These are phyloP conservation scores for Sporothrix curviconia DNA, from an alignment of 2,329 filamentous ascomycete genomes.

Conservation along the genomic window DNA sequence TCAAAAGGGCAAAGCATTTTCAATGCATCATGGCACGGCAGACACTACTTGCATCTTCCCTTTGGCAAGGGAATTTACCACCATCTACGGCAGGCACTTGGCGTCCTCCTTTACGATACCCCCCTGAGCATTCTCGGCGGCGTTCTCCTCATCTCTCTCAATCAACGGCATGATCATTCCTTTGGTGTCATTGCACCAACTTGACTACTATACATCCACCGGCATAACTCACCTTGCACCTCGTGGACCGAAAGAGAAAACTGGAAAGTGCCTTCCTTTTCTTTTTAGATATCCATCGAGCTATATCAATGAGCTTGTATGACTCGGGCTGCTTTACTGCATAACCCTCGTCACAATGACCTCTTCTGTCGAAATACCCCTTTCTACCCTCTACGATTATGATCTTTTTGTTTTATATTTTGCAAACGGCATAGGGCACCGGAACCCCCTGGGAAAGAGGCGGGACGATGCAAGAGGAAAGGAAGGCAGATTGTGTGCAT, in stretches of 20 bases:
- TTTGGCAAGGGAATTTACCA: background rate
- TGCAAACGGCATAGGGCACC: background rate
- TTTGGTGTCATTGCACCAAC: too few species aligned
- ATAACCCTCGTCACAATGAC: background rate
- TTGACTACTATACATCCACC: too few species aligned
- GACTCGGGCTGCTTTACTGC: background rate
- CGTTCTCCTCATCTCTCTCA: background rate
- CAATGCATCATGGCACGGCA: background rate
- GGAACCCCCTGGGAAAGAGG: slow-evolving; percentile 4
- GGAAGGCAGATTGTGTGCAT: background rate
- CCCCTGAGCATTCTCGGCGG: background rate
- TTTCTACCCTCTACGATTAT: background rate
- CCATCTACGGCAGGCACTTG: background rate
- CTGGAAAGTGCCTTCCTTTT: slow-evolving; percentile 5
- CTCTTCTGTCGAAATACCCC: background rate
- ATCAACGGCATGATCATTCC: background rate
- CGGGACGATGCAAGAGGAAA: background rate
- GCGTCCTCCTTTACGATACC: background rate
- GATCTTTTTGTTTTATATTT: background rate
- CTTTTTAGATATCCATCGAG: too few species aligned
- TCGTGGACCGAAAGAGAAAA: background rate
- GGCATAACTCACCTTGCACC: background rate
- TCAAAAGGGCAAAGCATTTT: background rate
- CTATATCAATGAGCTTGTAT: background rate
- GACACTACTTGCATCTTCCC: background rate